Evolutionary conservation across 805 yeast species (phyloP).

Genomic region (Phaffomyces thermotolerans): DNA sequence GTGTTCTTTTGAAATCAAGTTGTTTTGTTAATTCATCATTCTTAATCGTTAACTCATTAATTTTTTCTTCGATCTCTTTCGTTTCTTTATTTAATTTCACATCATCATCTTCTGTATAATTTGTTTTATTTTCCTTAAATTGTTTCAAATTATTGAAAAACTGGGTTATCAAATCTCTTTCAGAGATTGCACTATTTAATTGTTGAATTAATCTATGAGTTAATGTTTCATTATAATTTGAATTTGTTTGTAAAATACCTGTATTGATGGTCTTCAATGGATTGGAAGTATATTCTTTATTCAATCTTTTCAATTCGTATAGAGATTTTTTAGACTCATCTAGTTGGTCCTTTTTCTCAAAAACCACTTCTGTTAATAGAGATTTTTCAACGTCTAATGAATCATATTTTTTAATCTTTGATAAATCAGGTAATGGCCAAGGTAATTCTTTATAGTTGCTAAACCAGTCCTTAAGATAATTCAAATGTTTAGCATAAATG

Average conservation of each 20-base stretch:
- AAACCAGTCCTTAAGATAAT: conserved; percentile 57
- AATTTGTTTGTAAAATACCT: conserved; percentile 41
- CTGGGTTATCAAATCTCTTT: conserved; percentile 33
- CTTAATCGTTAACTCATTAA: conserved; percentile 26
- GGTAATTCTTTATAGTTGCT: conserved; percentile 31
- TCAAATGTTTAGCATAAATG: conserved; percentile 58
- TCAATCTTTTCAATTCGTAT: conserved; percentile 55
- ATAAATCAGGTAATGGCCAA: conserved; percentile 80
- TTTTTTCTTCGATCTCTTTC: conserved; percentile 29
- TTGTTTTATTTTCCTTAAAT: conserved; percentile 36
- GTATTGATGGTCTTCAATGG: conserved; percentile 52
- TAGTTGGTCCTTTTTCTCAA: conserved; percentile 35
- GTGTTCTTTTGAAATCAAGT: conserved; percentile 20
- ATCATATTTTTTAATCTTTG: conserved; percentile 52
- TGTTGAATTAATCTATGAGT: conserved; percentile 60
- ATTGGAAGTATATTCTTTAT: conserved; percentile 61
- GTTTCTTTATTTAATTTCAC: conserved; percentile 40
- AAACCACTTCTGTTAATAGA: conserved; percentile 64
- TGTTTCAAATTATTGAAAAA: conserved; percentile 40
- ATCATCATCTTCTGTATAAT: conserved; percentile 37
- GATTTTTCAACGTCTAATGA: conserved; percentile 77
- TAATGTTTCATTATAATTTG: conserved; percentile 35
- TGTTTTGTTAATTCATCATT: conserved; percentile 22
- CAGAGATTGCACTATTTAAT: conserved; percentile 40
- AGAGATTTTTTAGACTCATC: conserved; percentile 29